A percentile compares a stretch with the other conserved stretches of the same genome.
These are phyloP conservation scores for Carpinus fangiana DNA, from an alignment of 306 rosid genomes.

Conservation along the genomic window DNA sequence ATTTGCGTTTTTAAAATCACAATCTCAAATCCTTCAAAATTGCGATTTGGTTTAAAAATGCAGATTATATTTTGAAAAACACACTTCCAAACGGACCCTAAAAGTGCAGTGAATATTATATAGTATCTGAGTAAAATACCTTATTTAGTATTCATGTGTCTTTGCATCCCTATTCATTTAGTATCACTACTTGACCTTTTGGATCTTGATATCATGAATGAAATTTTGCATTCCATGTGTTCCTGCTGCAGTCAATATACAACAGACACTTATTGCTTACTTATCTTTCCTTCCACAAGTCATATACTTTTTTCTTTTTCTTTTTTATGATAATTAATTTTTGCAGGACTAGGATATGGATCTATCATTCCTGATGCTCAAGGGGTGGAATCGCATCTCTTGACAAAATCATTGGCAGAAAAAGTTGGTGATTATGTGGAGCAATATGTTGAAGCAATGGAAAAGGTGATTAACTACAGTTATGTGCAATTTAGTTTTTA, in stretches of 20 bases:
- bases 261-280: not conserved
- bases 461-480: constrained; percentile 59
- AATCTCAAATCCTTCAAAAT: no score
- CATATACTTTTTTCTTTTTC: not conserved
- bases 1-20: no score
- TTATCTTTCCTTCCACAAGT: not conserved
- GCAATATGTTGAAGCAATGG: constrained; percentile 88
- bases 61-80: no score
- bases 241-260: no score
- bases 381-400: constrained; percentile 50
- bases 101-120: not conserved
- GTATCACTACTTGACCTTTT: not conserved
- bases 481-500: constrained; percentile 9
- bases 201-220: not conserved
- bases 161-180: not conserved
- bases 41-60: no score
- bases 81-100: no score
- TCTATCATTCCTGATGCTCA: constrained; percentile 68
- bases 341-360: constrained; percentile 84
- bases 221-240: no score
- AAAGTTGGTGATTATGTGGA: constrained; percentile 67
- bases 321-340: not conserved
- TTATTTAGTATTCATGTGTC: not conserved
- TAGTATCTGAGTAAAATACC: not conserved
- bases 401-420: constrained; percentile 57